phyloP scores from a whole-genome alignment of 75 land plant genomes.

The Larix kaempferi region DNA sequence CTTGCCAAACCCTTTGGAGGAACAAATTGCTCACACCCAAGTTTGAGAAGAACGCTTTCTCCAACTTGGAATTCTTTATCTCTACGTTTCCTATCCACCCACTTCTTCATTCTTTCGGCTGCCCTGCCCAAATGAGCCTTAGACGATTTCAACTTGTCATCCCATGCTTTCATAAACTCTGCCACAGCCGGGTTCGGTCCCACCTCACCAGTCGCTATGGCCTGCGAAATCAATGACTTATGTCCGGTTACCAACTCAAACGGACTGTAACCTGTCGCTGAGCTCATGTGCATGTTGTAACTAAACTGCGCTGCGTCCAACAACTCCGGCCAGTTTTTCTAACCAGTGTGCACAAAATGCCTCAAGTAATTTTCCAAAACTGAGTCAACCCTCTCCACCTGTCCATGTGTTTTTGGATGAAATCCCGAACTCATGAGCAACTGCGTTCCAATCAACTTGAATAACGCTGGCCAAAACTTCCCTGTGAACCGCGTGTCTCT shows the following conservation, averaged over 20 bases:
- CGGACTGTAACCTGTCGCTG: neutral
- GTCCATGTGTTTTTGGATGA: constrained; percentile 15
- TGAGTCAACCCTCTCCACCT: neutral
- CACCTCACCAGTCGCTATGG: neutral
- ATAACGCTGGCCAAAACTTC: constrained; percentile 6
- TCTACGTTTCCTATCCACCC: no score
- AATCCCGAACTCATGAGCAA: neutral
- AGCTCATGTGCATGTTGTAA: neutral
- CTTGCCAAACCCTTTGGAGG: no score
- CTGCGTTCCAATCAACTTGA: neutral
- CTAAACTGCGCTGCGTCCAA: neutral
- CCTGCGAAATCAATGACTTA: neutral
- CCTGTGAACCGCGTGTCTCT: constrained; percentile 11
- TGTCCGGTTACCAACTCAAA: neutral
- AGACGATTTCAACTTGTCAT: no score
- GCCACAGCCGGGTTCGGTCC: neutral
- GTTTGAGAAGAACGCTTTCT: no score
- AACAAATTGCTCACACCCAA: no score
- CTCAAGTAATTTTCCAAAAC: constrained; percentile 8
- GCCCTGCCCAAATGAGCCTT: no score
- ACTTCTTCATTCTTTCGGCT: no score
- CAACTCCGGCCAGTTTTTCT: neutral
- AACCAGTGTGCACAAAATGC: neutral
- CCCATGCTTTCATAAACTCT: no score
- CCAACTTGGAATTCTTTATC: no score